These are phyloP conservation scores for Colletotrichum sojae DNA, from an alignment of 2,329 filamentous ascomycete genomes.

Conservation along the genomic window DNA sequence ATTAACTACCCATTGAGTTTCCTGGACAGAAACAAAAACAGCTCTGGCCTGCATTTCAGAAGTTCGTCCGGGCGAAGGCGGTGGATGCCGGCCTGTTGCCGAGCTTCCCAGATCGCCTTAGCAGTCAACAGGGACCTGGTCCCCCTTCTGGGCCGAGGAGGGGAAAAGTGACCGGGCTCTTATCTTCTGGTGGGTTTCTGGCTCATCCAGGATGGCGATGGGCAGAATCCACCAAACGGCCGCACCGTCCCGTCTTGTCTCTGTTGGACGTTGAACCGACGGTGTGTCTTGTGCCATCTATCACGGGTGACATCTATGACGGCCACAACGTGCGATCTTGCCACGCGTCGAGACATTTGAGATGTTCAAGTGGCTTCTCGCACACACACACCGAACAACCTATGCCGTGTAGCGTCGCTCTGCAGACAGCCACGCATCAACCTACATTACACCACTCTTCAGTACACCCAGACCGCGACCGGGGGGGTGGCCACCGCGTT, in stretches of 20 bases:
- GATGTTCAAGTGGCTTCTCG: too few species aligned
- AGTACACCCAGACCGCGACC: slow-evolving; percentile 1
- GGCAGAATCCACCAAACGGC: background rate
- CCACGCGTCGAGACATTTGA: too few species aligned
- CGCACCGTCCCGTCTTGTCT: slow-evolving; percentile 9
- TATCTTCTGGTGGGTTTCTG: slow-evolving; percentile 12
- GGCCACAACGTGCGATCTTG: background rate
- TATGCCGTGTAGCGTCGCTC: slow-evolving; percentile 10
- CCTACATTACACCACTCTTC: too few species aligned
- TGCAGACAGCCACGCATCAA: slow-evolving; percentile 9
- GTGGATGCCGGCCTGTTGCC: background rate
- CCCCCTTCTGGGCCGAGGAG: slow-evolving; percentile 8
- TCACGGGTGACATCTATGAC: background rate
- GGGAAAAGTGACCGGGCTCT: slow-evolving; percentile 17
- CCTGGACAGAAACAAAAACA: background rate
- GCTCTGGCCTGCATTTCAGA: slow-evolving; percentile 17
- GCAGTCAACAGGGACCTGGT: background rate
- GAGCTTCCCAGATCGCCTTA: slow-evolving; percentile 24
- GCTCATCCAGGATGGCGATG: background rate
- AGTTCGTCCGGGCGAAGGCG: slow-evolving; percentile 13
- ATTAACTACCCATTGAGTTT: background rate
- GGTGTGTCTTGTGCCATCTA: background rate
- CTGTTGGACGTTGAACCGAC: background rate
- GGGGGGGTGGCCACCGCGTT: slow-evolving; percentile 13
- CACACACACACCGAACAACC: background rate